phyloP scores from a whole-genome alignment of 2,329 filamentous ascomycete genomes.

The Xylaria sp. region DNA sequence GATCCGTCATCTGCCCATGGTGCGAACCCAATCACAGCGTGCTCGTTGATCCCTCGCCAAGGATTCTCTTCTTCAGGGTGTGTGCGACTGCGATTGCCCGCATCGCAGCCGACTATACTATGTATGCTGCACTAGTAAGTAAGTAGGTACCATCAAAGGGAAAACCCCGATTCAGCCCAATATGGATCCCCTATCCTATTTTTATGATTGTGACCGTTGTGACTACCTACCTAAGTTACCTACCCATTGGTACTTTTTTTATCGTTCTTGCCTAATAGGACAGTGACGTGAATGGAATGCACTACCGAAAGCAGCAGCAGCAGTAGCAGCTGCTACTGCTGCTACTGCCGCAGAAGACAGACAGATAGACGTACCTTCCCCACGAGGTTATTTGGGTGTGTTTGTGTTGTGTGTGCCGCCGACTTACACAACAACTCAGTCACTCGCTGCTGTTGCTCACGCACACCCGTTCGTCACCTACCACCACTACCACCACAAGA shows the following conservation, averaged over 20 bases:
- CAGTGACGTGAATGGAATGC: conserved; percentile 13
- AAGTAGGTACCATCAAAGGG: conserved; percentile 5
- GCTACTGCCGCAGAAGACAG: conserved; percentile 12
- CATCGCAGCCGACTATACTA: not conserved
- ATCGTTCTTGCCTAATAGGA: conserved; percentile 9
- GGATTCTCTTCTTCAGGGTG: conserved; percentile 15
- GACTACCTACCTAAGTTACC: not conserved
- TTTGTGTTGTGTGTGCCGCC: not conserved
- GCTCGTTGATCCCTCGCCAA: conserved; percentile 16
- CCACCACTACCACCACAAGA: conserved; percentile 7
- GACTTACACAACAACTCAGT: conserved; percentile 22
- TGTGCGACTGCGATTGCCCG: conserved; percentile 31
- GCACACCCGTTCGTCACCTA: conserved; percentile 3
- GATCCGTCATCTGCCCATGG: conserved; percentile 45
- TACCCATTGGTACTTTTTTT: not conserved
- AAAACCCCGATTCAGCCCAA: conserved; percentile 31
- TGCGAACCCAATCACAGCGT: conserved; percentile 36
- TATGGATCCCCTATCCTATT: conserved; percentile 32
- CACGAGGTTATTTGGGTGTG: conserved; percentile 11
- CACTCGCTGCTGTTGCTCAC: not conserved
- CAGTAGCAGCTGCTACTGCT: no score
- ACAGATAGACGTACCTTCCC: not conserved
- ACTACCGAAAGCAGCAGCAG: conserved; percentile 9
- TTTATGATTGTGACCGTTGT: conserved; percentile 6
- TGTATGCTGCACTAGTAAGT: no score